These are phyloP conservation scores for Phialophora expanda DNA, from an alignment of 2,329 filamentous ascomycete genomes.

Conservation along the genomic window DNA sequence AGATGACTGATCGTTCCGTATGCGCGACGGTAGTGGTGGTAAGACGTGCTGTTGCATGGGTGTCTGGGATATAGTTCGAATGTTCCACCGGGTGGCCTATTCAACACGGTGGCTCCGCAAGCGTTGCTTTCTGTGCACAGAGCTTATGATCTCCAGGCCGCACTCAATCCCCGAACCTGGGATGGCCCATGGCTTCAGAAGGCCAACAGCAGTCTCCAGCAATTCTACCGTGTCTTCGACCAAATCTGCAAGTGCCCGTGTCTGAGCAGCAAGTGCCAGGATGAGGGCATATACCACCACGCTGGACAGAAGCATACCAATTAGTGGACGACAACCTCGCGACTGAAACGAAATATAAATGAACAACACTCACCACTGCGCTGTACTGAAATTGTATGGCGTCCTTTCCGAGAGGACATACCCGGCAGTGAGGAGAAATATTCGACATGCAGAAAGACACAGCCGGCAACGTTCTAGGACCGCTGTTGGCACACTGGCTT, in stretches of 20 bases:
- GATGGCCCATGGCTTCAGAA: background rate
- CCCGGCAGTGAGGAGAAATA: background rate
- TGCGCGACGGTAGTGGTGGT: background rate
- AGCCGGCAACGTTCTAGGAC: background rate
- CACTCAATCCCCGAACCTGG: background rate
- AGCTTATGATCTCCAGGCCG: background rate
- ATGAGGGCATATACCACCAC: background rate
- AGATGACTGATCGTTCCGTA: background rate
- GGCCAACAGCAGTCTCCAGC: background rate
- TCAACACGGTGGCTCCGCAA: background rate
- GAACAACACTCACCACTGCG: background rate
- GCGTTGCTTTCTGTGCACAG: background rate
- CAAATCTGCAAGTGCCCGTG: background rate
- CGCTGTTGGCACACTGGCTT: background rate
- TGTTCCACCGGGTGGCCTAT: background rate
- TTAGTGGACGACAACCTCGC: background rate
- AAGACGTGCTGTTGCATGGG: background rate
- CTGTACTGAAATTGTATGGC: background rate
- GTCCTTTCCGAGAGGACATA: background rate
- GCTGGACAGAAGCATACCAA: background rate
- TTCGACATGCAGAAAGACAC: background rate
- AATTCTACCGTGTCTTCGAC: background rate
- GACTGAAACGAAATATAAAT: background rate
- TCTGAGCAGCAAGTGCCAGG: background rate
- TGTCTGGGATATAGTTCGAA: background rate